Evolutionary conservation across 164 flowering plant species (phyloP).

Genomic region (Piper longum): DNA sequence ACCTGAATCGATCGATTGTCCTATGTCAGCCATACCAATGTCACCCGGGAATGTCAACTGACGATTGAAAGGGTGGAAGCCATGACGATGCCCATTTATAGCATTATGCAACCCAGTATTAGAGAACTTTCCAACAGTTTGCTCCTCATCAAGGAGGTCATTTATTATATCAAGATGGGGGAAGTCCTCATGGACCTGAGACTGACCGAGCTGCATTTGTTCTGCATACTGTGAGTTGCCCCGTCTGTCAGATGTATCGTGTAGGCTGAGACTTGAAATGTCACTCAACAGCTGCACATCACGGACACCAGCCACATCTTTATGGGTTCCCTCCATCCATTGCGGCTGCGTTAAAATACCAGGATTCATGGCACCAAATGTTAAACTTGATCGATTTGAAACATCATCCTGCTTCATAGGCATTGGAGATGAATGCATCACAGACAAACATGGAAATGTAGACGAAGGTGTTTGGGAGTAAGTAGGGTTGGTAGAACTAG

Average conservation of each 20-base stretch:
- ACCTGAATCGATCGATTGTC: constrained; percentile 30
- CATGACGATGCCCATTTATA: constrained; percentile 22
- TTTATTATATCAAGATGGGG: constrained; percentile 96
- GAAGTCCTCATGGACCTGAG: constrained; percentile 49
- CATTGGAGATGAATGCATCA: constrained; percentile 19
- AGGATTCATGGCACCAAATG: constrained; percentile 37
- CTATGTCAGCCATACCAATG: constrained; percentile 20
- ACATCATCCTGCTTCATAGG: constrained; percentile 29
- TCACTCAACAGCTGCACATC: constrained; percentile 18
- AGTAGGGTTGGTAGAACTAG: constrained; percentile 17
- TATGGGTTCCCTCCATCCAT: constrained; percentile 36
- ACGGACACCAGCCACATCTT: constrained; percentile 15
- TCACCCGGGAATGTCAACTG: constrained; percentile 49
- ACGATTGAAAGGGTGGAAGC: constrained; percentile 19
- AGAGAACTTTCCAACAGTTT: constrained; percentile 20
- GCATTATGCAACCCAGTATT: constrained; percentile 16
- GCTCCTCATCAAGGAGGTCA: constrained; percentile 79
- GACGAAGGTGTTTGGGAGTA: constrained; percentile 23
- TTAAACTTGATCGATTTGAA: constrained; percentile 27
- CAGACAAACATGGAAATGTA: constrained; percentile 8
- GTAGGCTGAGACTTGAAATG: constrained; percentile 22
- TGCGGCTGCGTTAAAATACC: constrained; percentile 30
- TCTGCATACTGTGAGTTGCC: constrained; percentile 16
- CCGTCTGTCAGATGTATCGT: constrained; percentile 18
- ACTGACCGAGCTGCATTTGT: constrained; percentile 33